Base-by-base conservation (phyloP, 2,329 filamentous ascomycete genomes). In the Calonectria fujianensis region DNA sequence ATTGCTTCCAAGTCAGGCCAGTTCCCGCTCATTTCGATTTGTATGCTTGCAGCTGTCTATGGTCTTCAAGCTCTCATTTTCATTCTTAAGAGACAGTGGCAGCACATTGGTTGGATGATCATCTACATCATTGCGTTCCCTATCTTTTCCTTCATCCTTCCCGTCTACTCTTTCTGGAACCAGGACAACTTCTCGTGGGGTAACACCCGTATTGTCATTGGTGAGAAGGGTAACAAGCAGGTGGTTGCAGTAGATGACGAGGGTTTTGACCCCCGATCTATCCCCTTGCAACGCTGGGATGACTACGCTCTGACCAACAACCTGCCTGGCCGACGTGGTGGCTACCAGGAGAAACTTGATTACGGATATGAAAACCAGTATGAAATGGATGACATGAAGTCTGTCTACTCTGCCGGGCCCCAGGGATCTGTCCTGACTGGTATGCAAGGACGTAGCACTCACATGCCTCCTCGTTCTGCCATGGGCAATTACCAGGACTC, bases 101-200 rank as follows among this genome's bases (percentile, higher is more conserved):
- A 99, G 84, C 96, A 98, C 83, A 92, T 99, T 75, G 97, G 97
- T 79, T 99, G 97, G 97, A 98, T 99, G 96, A 94, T 99, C 78
- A 98, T 99, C 83, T 99, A 99, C 87, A 90, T 99, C 76, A 80
- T 97, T n/a, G 97, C 97, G 3, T 98, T 94, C 88, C 97, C 97
- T 0, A 94, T 99, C 80, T 98, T 96, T 88, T 97, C 94, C 5
- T 95, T 99, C 81, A 84, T 97, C 76, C 91, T 99, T 16, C 97
- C 97, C 0, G 88, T 99, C 77, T 99, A 98, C 88, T 98, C 96
- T 0, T 99, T 99, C 93, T 99, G 97, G 97, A 98, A 98, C 86
- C 96, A 98, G 85, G 97, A 99, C 86, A 96, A 99, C 87, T 99
- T 99, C 90, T 93, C 93, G 2, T 99, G 97, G 97, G 97, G 97